Conservation (phyloP, 2,329 filamentous ascomycete species). For the Diaporthe batatas region DNA sequence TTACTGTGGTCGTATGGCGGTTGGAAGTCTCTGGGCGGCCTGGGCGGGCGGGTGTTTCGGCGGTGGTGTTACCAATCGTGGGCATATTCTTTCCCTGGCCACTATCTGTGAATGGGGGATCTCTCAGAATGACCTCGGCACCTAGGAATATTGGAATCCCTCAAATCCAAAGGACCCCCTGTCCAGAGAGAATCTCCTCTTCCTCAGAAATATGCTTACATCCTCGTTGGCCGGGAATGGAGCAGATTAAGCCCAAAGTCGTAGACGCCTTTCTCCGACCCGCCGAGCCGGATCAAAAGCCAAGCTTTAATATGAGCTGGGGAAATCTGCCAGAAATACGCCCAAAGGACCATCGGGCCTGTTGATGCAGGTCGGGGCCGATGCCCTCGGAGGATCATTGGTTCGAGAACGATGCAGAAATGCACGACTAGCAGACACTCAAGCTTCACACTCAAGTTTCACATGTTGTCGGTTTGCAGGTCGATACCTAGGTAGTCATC, state of each 20-base stretch:
- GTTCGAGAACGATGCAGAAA: neutral
- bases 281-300: neutral
- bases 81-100: neutral
- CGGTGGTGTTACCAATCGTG: neutral
- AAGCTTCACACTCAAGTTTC: neutral
- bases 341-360: neutral
- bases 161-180: neutral
- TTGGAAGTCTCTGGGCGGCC: neutral
- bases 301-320: neutral
- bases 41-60: neutral
- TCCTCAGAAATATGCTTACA: neutral
- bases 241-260: neutral
- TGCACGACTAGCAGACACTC: neutral
- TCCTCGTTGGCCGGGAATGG: neutral
- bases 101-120: neutral
- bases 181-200: neutral
- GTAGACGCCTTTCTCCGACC: neutral
- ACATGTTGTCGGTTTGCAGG: neutral
- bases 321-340: neutral
- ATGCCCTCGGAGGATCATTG: neutral
- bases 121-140: neutral
- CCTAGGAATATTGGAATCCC: neutral
- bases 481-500: neutral
- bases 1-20: neutral
- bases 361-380: neutral